Base-by-base conservation (phyloP, 805 yeast genomes). In the Starmerella khaoyaiensis region DNA sequence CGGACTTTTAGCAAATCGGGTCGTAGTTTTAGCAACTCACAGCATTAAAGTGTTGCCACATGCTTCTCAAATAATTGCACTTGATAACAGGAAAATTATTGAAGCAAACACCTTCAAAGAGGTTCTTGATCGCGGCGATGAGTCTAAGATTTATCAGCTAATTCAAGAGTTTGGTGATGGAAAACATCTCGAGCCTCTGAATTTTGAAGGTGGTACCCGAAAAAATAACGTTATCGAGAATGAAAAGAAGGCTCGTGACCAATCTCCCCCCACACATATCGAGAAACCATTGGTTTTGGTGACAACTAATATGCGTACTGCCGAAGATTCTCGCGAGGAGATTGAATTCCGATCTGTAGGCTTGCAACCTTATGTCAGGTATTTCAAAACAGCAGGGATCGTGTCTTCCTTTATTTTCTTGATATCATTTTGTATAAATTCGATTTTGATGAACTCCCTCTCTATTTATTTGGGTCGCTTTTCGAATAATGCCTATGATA, bases 21-120 rank as follows among this genome's bases (percentile, higher is more conserved):
- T 87, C 47, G 76, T 72, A 47, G 64, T 84, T 26, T 65, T 84
- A 54, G 84, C 93, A n/a, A 84, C 96, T 8, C 84, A 84, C 60
- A 76, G 79, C 39, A 76, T 84, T 42, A 69, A 78, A 36, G 93
- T 82, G 12, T 67, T 84, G 51, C 69, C 78, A 37, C 71, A 73
- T 47, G 87, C 95, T 3, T 68, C 74, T 52, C 63, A 68, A 28
- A 70, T 86, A 40, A 65, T 76, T 25, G 64, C 83, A 69, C 62
- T 86, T 28, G 68, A 71, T 37, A 74, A 71, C 12, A 63, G 78
- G 1, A 49, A 68, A 4, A 22, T 27, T 10, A 18, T 17, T 19
- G 34, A 21, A 27, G 12, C 19, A 14, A 21, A 18, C 10, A 11
- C 31, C n/a, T 28, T 8, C 31, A 14, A 8, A 11, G 19, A 8